These are phyloP conservation scores for Podospora comata DNA, from an alignment of 495 filamentous ascomycete genomes.

Conservation along the genomic window DNA sequence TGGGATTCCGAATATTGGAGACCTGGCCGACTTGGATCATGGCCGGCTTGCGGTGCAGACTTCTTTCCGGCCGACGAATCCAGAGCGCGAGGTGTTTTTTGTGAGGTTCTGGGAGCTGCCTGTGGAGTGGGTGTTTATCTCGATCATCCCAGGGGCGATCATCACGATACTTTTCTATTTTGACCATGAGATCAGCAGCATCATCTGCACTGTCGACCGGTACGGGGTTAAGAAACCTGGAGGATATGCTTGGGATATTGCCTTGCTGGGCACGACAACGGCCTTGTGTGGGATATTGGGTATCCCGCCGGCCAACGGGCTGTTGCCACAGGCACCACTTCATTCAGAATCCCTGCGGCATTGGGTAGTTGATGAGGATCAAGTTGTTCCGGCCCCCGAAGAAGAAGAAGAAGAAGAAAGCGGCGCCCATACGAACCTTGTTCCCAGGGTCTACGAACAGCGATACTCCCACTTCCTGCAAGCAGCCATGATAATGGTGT, in stretches of 20 bases:
- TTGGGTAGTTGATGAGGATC: slow-evolving; percentile 27
- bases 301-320: slow-evolving; percentile 66
- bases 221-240: slow-evolving; percentile 65
- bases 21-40: slow-evolving; percentile 60
- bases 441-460: slow-evolving; percentile 62
- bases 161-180: slow-evolving; percentile 73
- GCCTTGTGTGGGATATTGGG: slow-evolving; percentile 66
- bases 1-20: slow-evolving; percentile 62
- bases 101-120: slow-evolving; percentile 66
- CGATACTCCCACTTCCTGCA: slow-evolving; percentile 65
- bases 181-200: slow-evolving; percentile 72
- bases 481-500: slow-evolving; percentile 58
- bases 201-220: slow-evolving; percentile 66
- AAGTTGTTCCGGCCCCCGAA: not conserved
- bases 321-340: slow-evolving; percentile 66
- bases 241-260: slow-evolving; percentile 69
- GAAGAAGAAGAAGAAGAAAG: too few relatives aligned
- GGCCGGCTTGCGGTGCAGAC: slow-evolving; percentile 58
- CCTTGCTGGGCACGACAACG: slow-evolving; percentile 65
- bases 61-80: slow-evolving; percentile 57
- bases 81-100: slow-evolving; percentile 57
- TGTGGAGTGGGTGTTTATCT: slow-evolving; percentile 59
- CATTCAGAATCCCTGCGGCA: slow-evolving; percentile 68
- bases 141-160: slow-evolving; percentile 63
- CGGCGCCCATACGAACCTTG: slow-evolving; percentile 7